A percentile compares a stretch with the other conserved stretches of the same genome.
These are phyloP conservation scores for Diaporthe vexans DNA, from an alignment of 2,329 filamentous ascomycete genomes.

Conservation along the genomic window DNA sequence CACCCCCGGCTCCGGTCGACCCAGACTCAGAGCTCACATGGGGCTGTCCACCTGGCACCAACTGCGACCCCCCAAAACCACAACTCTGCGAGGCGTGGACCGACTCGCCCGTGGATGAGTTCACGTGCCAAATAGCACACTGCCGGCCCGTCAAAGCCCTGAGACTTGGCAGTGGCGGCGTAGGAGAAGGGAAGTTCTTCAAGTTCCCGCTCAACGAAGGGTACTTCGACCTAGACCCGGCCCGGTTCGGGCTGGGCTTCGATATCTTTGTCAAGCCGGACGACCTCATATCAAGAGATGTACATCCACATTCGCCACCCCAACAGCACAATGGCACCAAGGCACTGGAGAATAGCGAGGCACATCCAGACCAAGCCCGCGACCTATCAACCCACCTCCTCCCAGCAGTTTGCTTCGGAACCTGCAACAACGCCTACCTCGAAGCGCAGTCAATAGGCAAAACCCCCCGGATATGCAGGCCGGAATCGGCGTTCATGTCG, in stretches of 20 bases:
- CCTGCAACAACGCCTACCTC: constrained; percentile 12
- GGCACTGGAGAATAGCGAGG: background rate
- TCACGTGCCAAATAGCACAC: constrained; percentile 59
- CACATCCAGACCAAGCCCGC: background rate
- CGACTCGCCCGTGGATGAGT: constrained; percentile 60
- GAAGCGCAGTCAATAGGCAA: background rate
- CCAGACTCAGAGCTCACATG: constrained; percentile 61
- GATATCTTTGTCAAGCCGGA: constrained; percentile 63
- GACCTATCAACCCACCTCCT: background rate
- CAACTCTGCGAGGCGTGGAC: constrained; percentile 64
- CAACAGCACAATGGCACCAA: background rate
- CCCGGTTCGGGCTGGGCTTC: constrained; percentile 72
- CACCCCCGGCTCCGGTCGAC: constrained; percentile 44
- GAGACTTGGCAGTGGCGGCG: constrained; percentile 47
- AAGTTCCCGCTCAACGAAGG: constrained; percentile 66
- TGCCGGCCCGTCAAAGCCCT: constrained; percentile 56
- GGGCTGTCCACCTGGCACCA: constrained; percentile 66
- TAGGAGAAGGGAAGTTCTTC: constrained; percentile 62
- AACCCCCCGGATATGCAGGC: background rate
- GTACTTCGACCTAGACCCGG: constrained; percentile 76
- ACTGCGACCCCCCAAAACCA: constrained; percentile 67
- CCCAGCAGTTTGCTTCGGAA: background rate
- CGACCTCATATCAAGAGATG: background rate
- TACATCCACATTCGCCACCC: background rate
- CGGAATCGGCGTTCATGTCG: background rate